Evolutionary conservation across 495 filamentous ascomycete genomes (phyloP).

Genomic region (Aspergillus homomorphus): DNA sequence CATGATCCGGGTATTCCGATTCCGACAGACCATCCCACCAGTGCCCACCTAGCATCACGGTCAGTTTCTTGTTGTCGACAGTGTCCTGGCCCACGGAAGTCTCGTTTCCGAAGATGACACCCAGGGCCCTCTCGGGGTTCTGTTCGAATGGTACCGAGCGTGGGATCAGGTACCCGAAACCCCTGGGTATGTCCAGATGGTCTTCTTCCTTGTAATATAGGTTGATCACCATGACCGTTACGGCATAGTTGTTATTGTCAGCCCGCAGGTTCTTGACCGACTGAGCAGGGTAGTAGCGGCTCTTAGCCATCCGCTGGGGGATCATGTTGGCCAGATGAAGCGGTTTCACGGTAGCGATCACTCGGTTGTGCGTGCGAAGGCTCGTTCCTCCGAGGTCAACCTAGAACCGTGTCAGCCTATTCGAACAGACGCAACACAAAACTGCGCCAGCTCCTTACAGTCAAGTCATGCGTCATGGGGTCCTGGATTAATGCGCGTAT

Average conservation of each 20-base stretch:
- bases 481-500: slow-evolving; percentile 20
- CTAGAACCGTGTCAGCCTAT: slow-evolving; percentile 10
- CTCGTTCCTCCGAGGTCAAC: slow-evolving; percentile 9
- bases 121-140: slow-evolving; percentile 82
- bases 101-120: slow-evolving; percentile 87
- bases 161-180: slow-evolving; percentile 91
- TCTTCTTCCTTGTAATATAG: slow-evolving; percentile 67
- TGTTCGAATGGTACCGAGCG: slow-evolving; percentile 61
- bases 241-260: slow-evolving; percentile 55
- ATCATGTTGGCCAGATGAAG: neutral
- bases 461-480: slow-evolving; percentile 15
- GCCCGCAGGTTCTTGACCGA: slow-evolving; percentile 28
- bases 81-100: slow-evolving; percentile 53
- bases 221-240: slow-evolving; percentile 89
- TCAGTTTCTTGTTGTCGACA: slow-evolving; percentile 74
- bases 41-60: slow-evolving; percentile 93
- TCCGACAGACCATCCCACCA: slow-evolving; percentile 71
- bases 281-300: slow-evolving; percentile 10
- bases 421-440: neutral
- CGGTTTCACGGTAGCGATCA: slow-evolving; percentile 57
- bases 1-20: slow-evolving; percentile 52
- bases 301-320: neutral
- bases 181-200: slow-evolving; percentile 58
- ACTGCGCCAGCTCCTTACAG: slow-evolving; percentile 13
- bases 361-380: slow-evolving; percentile 50